phyloP scores from a whole-genome alignment of 2,329 filamentous ascomycete genomes.

The Pseudocercospora crystallina region DNA sequence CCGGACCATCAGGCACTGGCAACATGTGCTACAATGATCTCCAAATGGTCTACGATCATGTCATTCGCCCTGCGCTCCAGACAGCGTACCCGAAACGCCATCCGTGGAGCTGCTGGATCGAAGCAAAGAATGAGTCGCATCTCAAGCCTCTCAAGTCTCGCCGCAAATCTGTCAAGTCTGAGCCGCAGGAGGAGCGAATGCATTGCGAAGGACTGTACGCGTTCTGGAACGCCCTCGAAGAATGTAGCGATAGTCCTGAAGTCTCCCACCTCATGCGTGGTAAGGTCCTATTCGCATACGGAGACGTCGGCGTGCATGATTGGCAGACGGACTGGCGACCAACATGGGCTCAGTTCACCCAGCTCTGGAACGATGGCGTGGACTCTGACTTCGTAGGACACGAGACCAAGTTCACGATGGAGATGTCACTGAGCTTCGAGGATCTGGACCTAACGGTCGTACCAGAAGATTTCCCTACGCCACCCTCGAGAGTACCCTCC shows the following conservation, averaged over 20 bases:
- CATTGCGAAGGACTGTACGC: constrained; percentile 20
- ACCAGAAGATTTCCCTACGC: too few species aligned
- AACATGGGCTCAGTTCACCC: constrained; percentile 16
- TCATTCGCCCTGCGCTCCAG: constrained; percentile 19
- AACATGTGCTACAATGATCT: constrained; percentile 17
- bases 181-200: constrained; percentile 20
- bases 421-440: constrained; percentile 11
- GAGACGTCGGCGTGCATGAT: constrained; percentile 18
- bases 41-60: constrained; percentile 20
- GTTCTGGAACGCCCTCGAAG: constrained; percentile 20
- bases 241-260: constrained; percentile 8
- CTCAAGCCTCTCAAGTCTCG: constrained; percentile 23
- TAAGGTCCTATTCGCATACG: constrained; percentile 14
- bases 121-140: constrained; percentile 25
- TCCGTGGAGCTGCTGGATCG: constrained; percentile 19
- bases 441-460: constrained; percentile 1
- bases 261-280: constrained; percentile 15
- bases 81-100: constrained; percentile 17
- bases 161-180: constrained; percentile 10
- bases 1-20: constrained; percentile 7
- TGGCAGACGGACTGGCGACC: constrained; percentile 18
- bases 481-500: too few species aligned
- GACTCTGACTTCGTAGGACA: constrained; percentile 11
- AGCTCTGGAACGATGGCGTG: constrained; percentile 19
- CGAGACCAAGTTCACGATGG: constrained; percentile 13